Evolutionary conservation across 2,329 filamentous ascomycete genomes (phyloP).

Genomic region (Dendryphion nanum): DNA sequence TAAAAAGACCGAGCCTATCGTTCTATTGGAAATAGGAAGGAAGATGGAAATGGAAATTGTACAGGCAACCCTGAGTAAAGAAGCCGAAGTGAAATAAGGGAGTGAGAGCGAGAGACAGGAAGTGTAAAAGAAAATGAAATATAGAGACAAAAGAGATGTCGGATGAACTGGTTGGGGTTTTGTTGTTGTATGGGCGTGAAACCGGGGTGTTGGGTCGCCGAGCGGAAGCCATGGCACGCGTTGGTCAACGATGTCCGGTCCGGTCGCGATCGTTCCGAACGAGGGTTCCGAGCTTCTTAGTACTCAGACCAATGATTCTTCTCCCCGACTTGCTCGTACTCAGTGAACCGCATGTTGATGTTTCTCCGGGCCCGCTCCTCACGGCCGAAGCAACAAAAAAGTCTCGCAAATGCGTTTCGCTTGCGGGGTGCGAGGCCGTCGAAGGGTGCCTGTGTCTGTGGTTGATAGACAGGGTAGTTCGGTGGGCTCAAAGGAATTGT

Average conservation of each 20-base stretch:
- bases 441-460: constrained; percentile 17
- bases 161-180: neutral
- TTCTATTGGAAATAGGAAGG: neutral
- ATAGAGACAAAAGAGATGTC: neutral
- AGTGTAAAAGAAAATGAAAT: neutral
- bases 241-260: neutral
- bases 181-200: neutral
- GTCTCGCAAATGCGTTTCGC: constrained; percentile 26
- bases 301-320: constrained; percentile 30
- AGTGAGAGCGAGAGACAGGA: neutral
- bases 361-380: constrained; percentile 27
- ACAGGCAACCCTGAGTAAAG: neutral
- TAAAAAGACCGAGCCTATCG: neutral
- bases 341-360: constrained; percentile 13
- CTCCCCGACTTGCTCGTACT: constrained; percentile 33
- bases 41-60: neutral
- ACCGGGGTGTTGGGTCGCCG: neutral
- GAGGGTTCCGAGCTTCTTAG: constrained; percentile 4
- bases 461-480: too few species aligned
- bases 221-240: neutral
- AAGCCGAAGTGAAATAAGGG: neutral
- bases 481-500: constrained; percentile 33
- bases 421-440: constrained; percentile 27
- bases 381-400: constrained; percentile 35
- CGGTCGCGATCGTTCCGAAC: neutral